Evolutionary conservation across 306 rosid genomes (phyloP).

Genomic region (Gynostemma pentaphyllum): DNA sequence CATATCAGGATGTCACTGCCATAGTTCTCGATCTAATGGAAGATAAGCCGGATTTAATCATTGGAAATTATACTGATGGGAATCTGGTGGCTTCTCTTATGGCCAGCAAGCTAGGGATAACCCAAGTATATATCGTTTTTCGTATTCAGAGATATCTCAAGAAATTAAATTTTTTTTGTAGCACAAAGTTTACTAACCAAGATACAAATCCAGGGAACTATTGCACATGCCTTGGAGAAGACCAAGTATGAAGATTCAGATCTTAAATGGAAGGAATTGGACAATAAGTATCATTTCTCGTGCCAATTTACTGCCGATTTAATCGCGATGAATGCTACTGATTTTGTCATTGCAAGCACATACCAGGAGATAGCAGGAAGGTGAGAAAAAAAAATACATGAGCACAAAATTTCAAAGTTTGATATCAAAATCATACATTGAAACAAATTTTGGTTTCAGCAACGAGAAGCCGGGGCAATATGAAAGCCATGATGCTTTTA

Average conservation of each 20-base stretch:
- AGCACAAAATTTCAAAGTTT: neutral
- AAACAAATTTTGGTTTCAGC: conserved; percentile 36
- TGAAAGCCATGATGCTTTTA: conserved; percentile 77
- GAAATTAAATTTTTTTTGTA: neutral
- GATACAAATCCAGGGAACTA: conserved; percentile 48
- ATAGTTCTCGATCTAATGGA: conserved; percentile 57
- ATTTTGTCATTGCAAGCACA: conserved; percentile 87
- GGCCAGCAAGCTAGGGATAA: conserved; percentile 76
- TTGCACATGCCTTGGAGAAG: conserved; percentile 93
- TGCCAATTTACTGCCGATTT: conserved; percentile 86
- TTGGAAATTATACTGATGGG: conserved; percentile 92
- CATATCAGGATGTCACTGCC: conserved; percentile 51
- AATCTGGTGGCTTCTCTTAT: conserved; percentile 77
- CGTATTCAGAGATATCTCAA: neutral
- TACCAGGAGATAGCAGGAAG: conserved; percentile 95
- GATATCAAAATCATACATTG: neutral
- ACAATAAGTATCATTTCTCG: conserved; percentile 86
- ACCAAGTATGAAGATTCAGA: conserved; percentile 89
- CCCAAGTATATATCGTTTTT: conserved; percentile 48
- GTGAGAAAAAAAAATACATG: conserved; percentile 29
- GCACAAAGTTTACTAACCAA: conserved; percentile 5
- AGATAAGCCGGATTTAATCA: conserved; percentile 70
- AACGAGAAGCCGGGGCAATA: conserved; percentile 88
- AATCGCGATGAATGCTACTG: conserved; percentile 85
- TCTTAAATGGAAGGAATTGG: conserved; percentile 79